Base-by-base conservation (phyloP, 176 grass and related monocot species). In the Triticum urartu region DNA sequence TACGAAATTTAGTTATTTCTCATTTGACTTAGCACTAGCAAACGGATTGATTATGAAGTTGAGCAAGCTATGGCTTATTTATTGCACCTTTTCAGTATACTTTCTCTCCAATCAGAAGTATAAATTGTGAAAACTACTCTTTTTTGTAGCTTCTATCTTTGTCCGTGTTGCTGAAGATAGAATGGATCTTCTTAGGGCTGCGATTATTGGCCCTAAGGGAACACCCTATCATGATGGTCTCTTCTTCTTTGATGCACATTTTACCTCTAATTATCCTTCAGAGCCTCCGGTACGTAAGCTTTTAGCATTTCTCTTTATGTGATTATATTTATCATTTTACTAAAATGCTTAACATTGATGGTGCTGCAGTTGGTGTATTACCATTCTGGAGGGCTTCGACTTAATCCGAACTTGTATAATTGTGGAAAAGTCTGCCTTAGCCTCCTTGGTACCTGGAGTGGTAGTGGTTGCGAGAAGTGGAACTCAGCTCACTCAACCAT, bases 171-270 rank as follows among this genome's bases (percentile, higher is more conserved):
- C 91, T 67, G 95, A 93, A 93, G 89, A 95, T 84, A 93, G 93
- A 85, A 98, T 95, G 80, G 95, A 98, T 77, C 91, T 98, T 81
- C 92, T 98, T 78, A 92, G 95, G 82, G 95, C 95, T 81, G 95
- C 87, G 0, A 93, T 98, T 60, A 81, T 95, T 70, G 95, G 95
- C 13, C 89, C 95, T 10, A 84, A 88, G 83, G 95, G 93, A 80
- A 98, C 95, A 83, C 95, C 95, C 1, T 98, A 98, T 72, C 95
- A 98, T 45, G 88, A 98, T 66, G 95, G 93, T 40, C 91, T 98
- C 38, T 98, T 98, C 87, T 98, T 98, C 83, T 98, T 98, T 80
- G 95, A 98, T 85, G 75, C 82, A 82, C 93, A 91, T 5, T 95
- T 95, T 87, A 86, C 87, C 42, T 3, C 80, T 30, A 11, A 20